Evolutionary conservation across 192 early-diverging fungal species (phyloP).

Genomic region (Coemansia sp.): DNA sequence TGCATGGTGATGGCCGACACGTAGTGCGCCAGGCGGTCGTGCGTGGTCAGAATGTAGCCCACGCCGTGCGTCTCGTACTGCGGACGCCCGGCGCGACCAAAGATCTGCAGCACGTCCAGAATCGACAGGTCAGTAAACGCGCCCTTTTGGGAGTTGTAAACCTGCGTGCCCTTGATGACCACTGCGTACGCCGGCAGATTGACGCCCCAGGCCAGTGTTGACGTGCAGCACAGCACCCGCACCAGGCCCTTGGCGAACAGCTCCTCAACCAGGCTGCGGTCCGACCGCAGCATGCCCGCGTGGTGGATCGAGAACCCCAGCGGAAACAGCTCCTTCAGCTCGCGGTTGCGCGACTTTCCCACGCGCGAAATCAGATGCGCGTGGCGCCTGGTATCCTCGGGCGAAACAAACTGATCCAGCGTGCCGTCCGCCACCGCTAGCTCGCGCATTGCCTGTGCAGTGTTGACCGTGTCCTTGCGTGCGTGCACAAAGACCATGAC

Average conservation of each 20-base stretch:
- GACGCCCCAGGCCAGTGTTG: constrained; percentile 99
- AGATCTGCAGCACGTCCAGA: constrained; percentile 99
- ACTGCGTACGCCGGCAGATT: constrained; percentile 99
- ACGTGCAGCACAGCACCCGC: constrained; percentile 91
- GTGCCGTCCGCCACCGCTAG: constrained; percentile 65
- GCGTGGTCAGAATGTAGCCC: constrained; percentile 92
- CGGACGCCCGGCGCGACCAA: constrained; percentile 96
- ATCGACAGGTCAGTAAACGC: constrained; percentile 93
- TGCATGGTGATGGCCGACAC: constrained; percentile 93
- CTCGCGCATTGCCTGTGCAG: constrained; percentile 76
- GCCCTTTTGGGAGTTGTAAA: constrained; percentile 94
- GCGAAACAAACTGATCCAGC: constrained; percentile 27
- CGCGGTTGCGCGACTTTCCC: constrained; percentile 72
- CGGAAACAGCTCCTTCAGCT: constrained; percentile 82
- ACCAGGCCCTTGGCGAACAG: constrained; percentile 83
- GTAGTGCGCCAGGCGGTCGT: constrained; percentile 92
- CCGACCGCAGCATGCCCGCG: constrained; percentile 91
- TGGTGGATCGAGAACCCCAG: constrained; percentile 94
- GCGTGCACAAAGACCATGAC: constrained; percentile 99
- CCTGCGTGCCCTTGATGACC: constrained; percentile 96
- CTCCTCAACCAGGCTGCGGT: constrained; percentile 82
- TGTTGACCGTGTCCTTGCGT: constrained; percentile 97
- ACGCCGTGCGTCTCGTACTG: constrained; percentile 90
- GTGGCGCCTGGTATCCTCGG: constrained; percentile 49
- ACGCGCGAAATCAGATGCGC: constrained; percentile 60